Percentiles rank a stretch among this genome's conserved stretches.
These are phyloP conservation scores for Ustilago nuda DNA, from an alignment of 1,284 basidiomycete genomes.

Conservation along the genomic window DNA sequence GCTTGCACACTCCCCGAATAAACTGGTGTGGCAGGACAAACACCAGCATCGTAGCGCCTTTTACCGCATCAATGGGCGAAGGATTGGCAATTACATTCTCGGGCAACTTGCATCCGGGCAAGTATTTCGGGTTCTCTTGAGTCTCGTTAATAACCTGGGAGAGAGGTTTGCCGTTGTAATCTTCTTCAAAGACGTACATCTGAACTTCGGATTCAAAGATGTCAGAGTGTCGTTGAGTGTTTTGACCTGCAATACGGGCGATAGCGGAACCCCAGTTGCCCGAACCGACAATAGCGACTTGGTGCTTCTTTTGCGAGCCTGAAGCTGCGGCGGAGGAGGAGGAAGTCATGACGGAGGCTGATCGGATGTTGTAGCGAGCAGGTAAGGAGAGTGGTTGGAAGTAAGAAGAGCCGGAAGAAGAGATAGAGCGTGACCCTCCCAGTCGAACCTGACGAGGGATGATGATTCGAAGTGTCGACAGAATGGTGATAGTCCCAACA, in stretches of 20 bases:
- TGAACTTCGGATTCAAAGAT: constrained; percentile 58
- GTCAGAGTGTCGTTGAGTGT: constrained; percentile 71
- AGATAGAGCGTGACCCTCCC: constrained; percentile 29
- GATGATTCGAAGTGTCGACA: constrained; percentile 27
- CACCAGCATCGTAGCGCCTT: constrained; percentile 73
- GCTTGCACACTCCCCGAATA: constrained; percentile 65
- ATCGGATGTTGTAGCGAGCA: constrained; percentile 1
- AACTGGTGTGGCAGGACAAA: constrained; percentile 74
- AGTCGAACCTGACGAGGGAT: constrained; percentile 41
- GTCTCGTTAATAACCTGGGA: constrained; percentile 74
- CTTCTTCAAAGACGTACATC: constrained; percentile 67
- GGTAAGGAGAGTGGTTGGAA: constrained; percentile 17
- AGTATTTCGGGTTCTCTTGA: constrained; percentile 74
- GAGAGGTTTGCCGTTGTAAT: constrained; percentile 72
- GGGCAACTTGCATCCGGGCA: constrained; percentile 73
- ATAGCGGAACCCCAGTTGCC: constrained; percentile 73
- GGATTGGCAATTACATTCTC: constrained; percentile 73
- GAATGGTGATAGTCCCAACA: constrained; percentile 21
- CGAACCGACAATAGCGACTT: constrained; percentile 74
- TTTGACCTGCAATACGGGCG: constrained; percentile 73
- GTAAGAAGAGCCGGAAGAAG: not conserved
- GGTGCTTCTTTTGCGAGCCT: constrained; percentile 70
- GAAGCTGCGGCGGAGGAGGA: constrained; percentile 21
- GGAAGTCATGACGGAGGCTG: constrained; percentile 26
- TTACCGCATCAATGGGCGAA: constrained; percentile 72